Percentiles rank a stretch among this genome's conserved stretches.
These are phyloP conservation scores for Panicum miliaceum DNA, from an alignment of 176 grass and related monocot genomes.

Conservation along the genomic window DNA sequence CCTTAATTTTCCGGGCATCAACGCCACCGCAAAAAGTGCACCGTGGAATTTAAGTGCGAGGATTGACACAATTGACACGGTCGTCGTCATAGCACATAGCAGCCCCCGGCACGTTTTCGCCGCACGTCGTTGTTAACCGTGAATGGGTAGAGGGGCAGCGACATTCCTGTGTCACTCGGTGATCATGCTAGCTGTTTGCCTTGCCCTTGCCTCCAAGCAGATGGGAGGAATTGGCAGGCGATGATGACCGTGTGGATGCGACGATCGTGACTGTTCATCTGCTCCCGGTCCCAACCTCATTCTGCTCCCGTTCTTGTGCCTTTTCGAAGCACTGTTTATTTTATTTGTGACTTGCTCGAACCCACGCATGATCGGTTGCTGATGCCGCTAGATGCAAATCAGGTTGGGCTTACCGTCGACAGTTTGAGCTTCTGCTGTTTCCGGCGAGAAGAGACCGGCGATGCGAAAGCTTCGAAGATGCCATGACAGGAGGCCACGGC, in stretches of 20 bases:
- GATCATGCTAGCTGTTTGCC: not conserved
- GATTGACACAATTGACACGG: not conserved
- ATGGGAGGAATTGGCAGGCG: not conserved
- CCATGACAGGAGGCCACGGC: not conserved
- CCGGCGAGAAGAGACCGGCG: not conserved
- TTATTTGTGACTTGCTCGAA: not conserved
- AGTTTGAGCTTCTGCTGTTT: not conserved
- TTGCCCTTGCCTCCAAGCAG: constrained; percentile 15
- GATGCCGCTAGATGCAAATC: too few relatives aligned
- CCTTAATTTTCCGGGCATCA: not conserved
- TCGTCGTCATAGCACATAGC: not conserved
- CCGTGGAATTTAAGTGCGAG: not conserved
- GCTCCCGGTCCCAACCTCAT: not conserved
- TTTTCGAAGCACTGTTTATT: not conserved
- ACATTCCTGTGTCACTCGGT: not conserved
- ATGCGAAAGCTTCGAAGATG: not conserved
- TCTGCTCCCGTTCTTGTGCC: not conserved
- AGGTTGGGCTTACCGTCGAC: too few relatives aligned
- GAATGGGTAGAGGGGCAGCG: not conserved
- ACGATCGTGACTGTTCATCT: not conserved
- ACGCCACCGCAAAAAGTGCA: not conserved
- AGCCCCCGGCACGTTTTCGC: not conserved
- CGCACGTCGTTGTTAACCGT: not conserved
- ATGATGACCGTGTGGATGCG: not conserved
- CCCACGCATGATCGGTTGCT: too few relatives aligned